Conservation (phyloP, 768 basidiomycete genomes). For the Termitomyces sp. region DNA sequence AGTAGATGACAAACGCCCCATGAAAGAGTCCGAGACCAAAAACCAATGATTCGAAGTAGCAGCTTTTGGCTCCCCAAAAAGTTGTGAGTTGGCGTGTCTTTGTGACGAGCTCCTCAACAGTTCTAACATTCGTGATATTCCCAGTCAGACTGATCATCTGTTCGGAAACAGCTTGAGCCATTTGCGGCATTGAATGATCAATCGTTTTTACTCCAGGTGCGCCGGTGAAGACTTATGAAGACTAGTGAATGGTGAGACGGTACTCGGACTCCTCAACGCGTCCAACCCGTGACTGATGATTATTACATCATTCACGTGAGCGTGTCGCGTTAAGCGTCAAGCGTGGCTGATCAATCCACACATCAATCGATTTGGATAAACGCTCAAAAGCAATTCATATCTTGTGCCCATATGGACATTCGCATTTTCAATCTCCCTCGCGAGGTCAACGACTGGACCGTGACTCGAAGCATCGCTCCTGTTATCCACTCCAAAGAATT, state of each 20-base stretch:
- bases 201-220: background rate
- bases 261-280: too few species aligned
- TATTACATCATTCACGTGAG: background rate
- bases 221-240: too few species aligned
- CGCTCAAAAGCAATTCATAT: background rate
- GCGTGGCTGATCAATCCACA: too few species aligned
- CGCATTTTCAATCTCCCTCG: conserved; percentile 29
- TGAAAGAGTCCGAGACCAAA: background rate
- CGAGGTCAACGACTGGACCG: conserved; percentile 44
- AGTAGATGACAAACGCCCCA: background rate
- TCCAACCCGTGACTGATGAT: background rate
- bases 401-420: conserved; percentile 29
- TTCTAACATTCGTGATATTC: background rate
- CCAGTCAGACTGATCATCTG: too few species aligned
- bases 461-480: conserved; percentile 48
- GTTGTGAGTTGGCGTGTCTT: background rate
- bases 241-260: too few species aligned
- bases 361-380: background rate
- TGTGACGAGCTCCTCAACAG: background rate
- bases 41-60: background rate
- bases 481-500: conserved; percentile 56
- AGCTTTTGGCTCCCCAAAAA: background rate
- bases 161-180: background rate
- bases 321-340: background rate
- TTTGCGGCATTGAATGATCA: background rate